Base-by-base conservation (phyloP, 495 filamentous ascomycete genomes). In the Aspergillus panamensis region DNA sequence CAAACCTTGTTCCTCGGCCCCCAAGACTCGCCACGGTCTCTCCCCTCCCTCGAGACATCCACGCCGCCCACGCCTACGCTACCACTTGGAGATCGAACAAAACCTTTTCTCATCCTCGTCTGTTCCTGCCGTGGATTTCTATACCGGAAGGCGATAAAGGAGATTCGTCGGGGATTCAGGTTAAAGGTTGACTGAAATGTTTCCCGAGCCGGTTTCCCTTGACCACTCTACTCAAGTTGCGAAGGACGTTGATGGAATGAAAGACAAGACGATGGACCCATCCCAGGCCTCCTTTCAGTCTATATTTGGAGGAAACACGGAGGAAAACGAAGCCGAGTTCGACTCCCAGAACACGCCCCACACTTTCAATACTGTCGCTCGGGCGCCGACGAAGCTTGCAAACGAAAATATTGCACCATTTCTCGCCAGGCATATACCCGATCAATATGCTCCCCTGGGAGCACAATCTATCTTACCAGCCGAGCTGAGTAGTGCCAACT, bases 371-470 rank as follows among this genome's bases (percentile, higher is more conserved):
- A 62, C 59, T 31, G 47, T 64, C 20, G 62, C 66, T 17, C 69
- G 73, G 45, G 67, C 70, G 32, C 66, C 75, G n/a, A 66, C 71
- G 19, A 81, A 77, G 58, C 70, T 82, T 14, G 81, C 75, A 10
- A 76, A 69, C 39, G 69, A 82, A 40, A 84, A 76, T 48, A 82
- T 96, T 44, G 86, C 87, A 3, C 91, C 92, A 1, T 96, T 96
- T 64, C 80, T 97, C 45, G 83, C 84, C 51, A 87, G 87, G 70
- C 90, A 97, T 62, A 92, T 96, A 7, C 92, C 91, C 1, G 82
- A 82, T 40, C 82, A 91, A 66, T 95, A 96, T 70, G 88, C 88
- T 3, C 87, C 87, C 3, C 72, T 86, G 50, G 85, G 59, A 69
- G 77, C 62, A 42, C 66, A 64, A 33, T 64, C 64, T 21, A 66